Percentiles rank a stretch among this genome's conserved stretches.
phyloP scores from a whole-genome alignment of 2,329 filamentous ascomycete genomes.

The Exophiala sideris region DNA sequence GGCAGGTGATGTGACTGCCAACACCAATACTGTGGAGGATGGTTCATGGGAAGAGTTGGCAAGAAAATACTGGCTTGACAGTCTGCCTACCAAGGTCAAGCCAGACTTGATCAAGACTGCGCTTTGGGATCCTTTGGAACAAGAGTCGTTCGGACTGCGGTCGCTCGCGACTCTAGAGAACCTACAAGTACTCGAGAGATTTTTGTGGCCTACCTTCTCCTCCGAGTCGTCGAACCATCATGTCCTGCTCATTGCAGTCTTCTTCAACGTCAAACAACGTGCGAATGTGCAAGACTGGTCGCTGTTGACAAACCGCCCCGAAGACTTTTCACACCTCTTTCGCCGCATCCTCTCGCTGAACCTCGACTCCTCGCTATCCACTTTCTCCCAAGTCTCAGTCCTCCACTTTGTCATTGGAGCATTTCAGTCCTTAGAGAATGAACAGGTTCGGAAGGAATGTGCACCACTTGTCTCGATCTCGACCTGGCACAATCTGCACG shows the following conservation, averaged over 20 bases:
- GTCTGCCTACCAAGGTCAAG: constrained; percentile 60
- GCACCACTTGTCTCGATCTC: constrained; percentile 91
- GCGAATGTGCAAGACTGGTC: constrained; percentile 84
- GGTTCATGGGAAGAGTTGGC: constrained; percentile 65
- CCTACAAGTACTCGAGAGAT: constrained; percentile 86
- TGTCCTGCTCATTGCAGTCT: constrained; percentile 77
- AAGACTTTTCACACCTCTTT: constrained; percentile 85
- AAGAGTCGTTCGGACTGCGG: constrained; percentile 72
- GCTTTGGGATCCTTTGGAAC: constrained; percentile 85
- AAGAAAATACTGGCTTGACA: constrained; percentile 77
- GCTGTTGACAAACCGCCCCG: constrained; percentile 70
- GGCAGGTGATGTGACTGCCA: constrained; percentile 40
- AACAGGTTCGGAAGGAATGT: constrained; percentile 90
- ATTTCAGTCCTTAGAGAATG: constrained; percentile 89
- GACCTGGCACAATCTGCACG: constrained; percentile 90
- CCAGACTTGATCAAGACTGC: constrained; percentile 76
- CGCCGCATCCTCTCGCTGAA: constrained; percentile 85
- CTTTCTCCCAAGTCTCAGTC: constrained; percentile 72
- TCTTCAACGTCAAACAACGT: constrained; percentile 82
- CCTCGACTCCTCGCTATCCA: constrained; percentile 65
- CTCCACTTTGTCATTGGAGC: constrained; percentile 84
- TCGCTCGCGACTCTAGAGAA: constrained; percentile 82
- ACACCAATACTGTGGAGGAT: constrained; percentile 24
- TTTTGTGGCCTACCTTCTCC: constrained; percentile 89
- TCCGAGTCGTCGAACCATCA: constrained; percentile 90